Conservation (phyloP, 257 asterid species). For the Apocynum venetum region DNA sequence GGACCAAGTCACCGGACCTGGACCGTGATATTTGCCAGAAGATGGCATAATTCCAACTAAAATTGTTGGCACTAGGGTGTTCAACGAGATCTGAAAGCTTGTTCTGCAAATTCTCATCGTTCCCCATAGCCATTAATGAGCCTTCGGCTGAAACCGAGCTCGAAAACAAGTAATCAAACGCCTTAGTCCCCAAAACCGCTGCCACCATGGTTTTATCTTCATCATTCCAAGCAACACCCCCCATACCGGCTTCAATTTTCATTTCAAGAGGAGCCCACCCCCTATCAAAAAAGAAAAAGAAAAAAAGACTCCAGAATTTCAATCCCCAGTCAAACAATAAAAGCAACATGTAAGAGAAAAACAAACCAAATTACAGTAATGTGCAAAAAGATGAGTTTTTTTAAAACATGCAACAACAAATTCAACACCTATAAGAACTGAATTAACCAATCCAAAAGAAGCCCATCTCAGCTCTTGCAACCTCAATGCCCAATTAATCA, state of each 20-base stretch:
- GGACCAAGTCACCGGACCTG: constrained; percentile 73
- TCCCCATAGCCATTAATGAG: constrained; percentile 70
- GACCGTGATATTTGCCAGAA: constrained; percentile 96
- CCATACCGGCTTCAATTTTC: constrained; percentile 52
- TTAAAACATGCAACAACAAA: constrained; percentile 25
- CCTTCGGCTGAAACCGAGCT: constrained; percentile 73
- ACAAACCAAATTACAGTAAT: not conserved
- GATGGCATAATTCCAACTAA: constrained; percentile 89
- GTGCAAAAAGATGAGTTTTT: not conserved
- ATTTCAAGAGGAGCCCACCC: constrained; percentile 14
- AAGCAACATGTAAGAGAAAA: constrained; percentile 7
- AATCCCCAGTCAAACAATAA: constrained; percentile 16
- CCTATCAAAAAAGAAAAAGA: constrained; percentile 3
- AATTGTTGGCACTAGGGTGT: constrained; percentile 47
- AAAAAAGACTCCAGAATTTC: constrained; percentile 14
- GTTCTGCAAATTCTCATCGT: constrained; percentile 76
- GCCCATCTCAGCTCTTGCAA: constrained; percentile 14
- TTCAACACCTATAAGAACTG: constrained; percentile 19
- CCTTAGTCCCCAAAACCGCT: constrained; percentile 77
- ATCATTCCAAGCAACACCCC: constrained; percentile 55
- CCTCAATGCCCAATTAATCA: constrained; percentile 20
- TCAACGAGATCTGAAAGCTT: constrained; percentile 97
- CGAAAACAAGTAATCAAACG: constrained; percentile 79
- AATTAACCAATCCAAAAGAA: constrained; percentile 24
- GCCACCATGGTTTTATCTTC: constrained; percentile 80